Percentiles rank a stretch among this genome's conserved stretches.
phyloP scores from a whole-genome alignment of 768 basidiomycete genomes.

The Boletus tylopilopsis region DNA sequence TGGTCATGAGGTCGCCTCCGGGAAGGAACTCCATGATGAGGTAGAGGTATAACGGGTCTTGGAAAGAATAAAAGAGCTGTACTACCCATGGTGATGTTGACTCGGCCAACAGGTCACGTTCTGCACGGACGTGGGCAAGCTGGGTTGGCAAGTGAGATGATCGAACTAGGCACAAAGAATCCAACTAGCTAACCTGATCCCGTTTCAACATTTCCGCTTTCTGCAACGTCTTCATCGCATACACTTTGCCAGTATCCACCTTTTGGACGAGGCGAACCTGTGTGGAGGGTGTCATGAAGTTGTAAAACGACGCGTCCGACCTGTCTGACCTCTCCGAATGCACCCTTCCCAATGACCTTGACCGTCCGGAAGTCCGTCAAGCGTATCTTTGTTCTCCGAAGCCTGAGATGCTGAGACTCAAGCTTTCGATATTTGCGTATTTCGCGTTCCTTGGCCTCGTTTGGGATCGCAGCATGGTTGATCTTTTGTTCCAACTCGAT shows the following conservation, averaged over 20 bases:
- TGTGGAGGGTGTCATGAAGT: constrained; percentile 3
- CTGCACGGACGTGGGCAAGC: constrained; percentile 97
- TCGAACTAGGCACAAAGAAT: background rate
- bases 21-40: constrained; percentile 92
- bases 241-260: constrained; percentile 95
- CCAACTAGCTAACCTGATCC: constrained; percentile 70
- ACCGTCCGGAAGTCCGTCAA: constrained; percentile 92
- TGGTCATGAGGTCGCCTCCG: constrained; percentile 99
- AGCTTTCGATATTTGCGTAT: constrained; percentile 81
- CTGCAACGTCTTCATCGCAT: constrained; percentile 98
- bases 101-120: constrained; percentile 94
- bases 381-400: constrained; percentile 90
- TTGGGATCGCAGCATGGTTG: constrained; percentile 64
- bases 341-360: constrained; percentile 98
- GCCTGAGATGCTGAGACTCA: constrained; percentile 86
- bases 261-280: constrained; percentile 96
- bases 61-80: constrained; percentile 97
- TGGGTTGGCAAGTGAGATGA: constrained; percentile 31
- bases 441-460: constrained; percentile 86
- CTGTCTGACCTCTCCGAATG: constrained; percentile 84
- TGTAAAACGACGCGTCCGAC: background rate
- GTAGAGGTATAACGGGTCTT: constrained; percentile 93
- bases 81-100: constrained; percentile 98
- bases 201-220: constrained; percentile 99
- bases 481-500: constrained; percentile 87